Base-by-base conservation (phyloP, 768 basidiomycete genomes). In the Lactarius deliciosus region DNA sequence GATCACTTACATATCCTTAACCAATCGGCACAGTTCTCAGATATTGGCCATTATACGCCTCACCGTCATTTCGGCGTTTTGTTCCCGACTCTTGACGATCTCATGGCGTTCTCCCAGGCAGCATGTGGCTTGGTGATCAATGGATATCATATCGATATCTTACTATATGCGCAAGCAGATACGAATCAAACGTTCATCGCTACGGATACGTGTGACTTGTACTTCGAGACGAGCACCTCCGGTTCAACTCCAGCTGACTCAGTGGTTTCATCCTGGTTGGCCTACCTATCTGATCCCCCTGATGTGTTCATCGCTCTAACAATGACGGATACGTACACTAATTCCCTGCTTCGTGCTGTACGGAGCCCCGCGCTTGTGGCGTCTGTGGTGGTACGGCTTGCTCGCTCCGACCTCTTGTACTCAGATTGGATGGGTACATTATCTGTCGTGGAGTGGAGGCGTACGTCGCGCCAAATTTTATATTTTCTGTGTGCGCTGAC, bases 361-460 rank as follows among this genome's bases (percentile, higher is more conserved):
- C 50, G 50, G 28, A 30, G 50, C 22, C 60, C 65, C 2, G 38
- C 54, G 3, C 32, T 60, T 20, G 55, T 53, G 16, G 38, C 75
- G 28, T 72, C 75, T 32, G 77, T 78, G 11, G 20, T 81, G 10
- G 75, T 87, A 1, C 77, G 77, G 25, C 74, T 89, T 32, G 82
- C 82, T 38, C 77, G 77, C 9, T 69, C 67, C n/a, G 85, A 89
- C 68, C 73, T 90, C 34, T 73, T 71, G 18, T 79, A 83, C 66
- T 80, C 79, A 2, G 79, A 81, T 36, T 92, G 90, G 90, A 85
- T 91, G 77, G 79, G 81, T 3, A 77, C 85, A 0, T 77, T 92
- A 30, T 77, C 83, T 2, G 69, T 87, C 6, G 65, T 76, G 34
- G 89, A 91, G 75, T 83, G 85, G 81, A 76, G 76, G 74, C 82